Conservation (phyloP, 176 grass and related monocot genomes). For the Stipa capillata region DNA sequence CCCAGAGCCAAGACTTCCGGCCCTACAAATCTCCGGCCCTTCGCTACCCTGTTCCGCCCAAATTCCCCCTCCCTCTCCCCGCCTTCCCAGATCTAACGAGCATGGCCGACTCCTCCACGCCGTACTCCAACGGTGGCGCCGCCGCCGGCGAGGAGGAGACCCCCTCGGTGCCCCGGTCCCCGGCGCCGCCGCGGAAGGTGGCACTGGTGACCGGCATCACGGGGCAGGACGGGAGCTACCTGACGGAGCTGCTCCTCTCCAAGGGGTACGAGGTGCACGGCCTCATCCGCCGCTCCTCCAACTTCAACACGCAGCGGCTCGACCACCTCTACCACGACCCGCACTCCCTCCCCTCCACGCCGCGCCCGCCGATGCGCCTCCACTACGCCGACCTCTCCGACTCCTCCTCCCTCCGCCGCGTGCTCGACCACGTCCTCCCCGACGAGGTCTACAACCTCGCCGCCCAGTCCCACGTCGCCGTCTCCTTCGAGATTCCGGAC, state of each 20-base stretch:
- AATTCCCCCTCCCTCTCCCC: neutral
- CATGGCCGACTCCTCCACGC: constrained; percentile 7
- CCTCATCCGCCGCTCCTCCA: constrained; percentile 93
- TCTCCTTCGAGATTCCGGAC: constrained; percentile 94
- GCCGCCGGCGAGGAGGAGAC: neutral
- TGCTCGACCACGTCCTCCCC: constrained; percentile 69
- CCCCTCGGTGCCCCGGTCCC: neutral
- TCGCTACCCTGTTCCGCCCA: neutral
- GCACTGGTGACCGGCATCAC: constrained; percentile 90
- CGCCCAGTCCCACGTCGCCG: constrained; percentile 90
- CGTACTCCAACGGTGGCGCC: constrained; percentile 28
- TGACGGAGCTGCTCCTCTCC: constrained; percentile 75
- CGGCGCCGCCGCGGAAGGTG: constrained; percentile 56
- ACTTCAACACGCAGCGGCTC: constrained; percentile 89
- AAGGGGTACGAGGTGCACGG: constrained; percentile 98
- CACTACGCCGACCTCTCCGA: constrained; percentile 99
- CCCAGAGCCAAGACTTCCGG: neutral
- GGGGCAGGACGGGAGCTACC: constrained; percentile 93
- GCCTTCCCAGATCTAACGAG: constrained; percentile 16
- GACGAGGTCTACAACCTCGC: constrained; percentile 99
- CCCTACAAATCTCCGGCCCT: constrained; percentile 24
- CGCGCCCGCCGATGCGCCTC: constrained; percentile 70
- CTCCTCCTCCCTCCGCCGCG: constrained; percentile 86
- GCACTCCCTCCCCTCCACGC: constrained; percentile 43
- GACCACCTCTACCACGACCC: constrained; percentile 97